Evolutionary conservation across 2,329 filamentous ascomycete species (phyloP), one percentile per base, ranked within the genome.

Genomic region (Aspergillus luchuensis): DNA sequence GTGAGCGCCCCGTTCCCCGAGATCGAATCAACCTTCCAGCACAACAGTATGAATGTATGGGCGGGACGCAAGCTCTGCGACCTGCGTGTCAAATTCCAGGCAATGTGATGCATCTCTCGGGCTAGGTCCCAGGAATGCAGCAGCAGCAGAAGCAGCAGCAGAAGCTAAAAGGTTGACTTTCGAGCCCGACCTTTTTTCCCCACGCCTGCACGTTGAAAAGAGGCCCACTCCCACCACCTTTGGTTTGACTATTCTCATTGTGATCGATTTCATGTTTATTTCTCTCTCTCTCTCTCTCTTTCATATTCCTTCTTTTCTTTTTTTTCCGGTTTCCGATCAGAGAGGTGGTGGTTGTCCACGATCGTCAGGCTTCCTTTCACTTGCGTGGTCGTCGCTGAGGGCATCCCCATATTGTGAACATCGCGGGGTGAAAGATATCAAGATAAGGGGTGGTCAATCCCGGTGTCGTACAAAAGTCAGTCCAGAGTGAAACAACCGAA

Each of bases 91-190:
- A 67, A 63, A 60, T 63, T 58, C 58, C 61, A 63, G 67, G 64
- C 63, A 67, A 74, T 71, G 69, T 74, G 71, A 73, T 71, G 65
- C 66, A 67, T 73, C 67, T 66, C 67, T 62, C 65, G 61, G 67
- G 56, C 65, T 65, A 62, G 61, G 65, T 58, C 61, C 54, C 61
- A 66, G 57, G 60, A 61, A 58, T 56, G 58, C 63, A 59, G 58
- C 51, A 58, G 33, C 33, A 36, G 33, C 33, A 36, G 33, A 4
- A 36, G 30, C 23, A 25, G 30, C 30, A 33, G 30, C 30, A 33
- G 30, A 36, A 36, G 56, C 63, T 58, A 59, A 59, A 56, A 54
- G 49, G 57, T 55, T 62, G 57, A 45, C 49, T 58, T 59, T 59
- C 36, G 48, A 59, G 54, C 56, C 57, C 33, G 58, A 60, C 45